Percentiles rank a stretch among this genome's conserved stretches.
Conservation (phyloP, 441 rosid species). For the Cnidoscolus chayamansa region DNA sequence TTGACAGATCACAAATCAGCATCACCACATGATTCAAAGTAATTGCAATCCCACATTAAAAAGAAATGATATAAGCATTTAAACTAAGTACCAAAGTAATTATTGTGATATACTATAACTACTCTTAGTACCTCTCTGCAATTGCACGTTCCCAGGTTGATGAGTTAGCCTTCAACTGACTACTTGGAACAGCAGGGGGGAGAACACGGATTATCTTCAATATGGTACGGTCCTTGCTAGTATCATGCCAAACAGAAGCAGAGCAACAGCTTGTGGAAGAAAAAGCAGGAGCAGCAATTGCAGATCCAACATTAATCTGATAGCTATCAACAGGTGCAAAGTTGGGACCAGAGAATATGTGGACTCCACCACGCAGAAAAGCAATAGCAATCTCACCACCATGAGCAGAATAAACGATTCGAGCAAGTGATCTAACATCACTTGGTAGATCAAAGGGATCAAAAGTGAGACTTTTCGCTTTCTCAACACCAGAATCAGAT, state of each 20-base stretch:
- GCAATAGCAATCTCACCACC: slow-evolving; percentile 99
- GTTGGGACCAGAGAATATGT: slow-evolving; percentile 95
- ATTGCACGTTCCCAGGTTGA: slow-evolving; percentile 95
- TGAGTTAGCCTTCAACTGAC: slow-evolving; percentile 71
- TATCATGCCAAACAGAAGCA: slow-evolving; percentile 97
- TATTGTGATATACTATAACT: neutral
- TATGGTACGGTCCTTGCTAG: slow-evolving; percentile 74
- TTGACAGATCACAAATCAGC: slow-evolving; percentile 21
- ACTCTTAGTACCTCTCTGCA: slow-evolving; percentile 78
- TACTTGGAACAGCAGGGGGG: slow-evolving; percentile 85
- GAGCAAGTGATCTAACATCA: slow-evolving; percentile 90
- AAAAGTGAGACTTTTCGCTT: slow-evolving; percentile 68
- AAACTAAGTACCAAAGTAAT: neutral
- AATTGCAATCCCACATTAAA: slow-evolving; percentile 7
- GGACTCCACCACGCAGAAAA: slow-evolving; percentile 94
- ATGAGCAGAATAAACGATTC: slow-evolving; percentile 97
- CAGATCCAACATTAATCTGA: slow-evolving; percentile 95
- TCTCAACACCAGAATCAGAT: slow-evolving; percentile 54
- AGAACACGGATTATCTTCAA: slow-evolving; percentile 93
- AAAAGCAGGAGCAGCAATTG: slow-evolving; percentile 97
- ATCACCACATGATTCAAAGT: slow-evolving; percentile 9
- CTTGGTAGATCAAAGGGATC: slow-evolving; percentile 99
- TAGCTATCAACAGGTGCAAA: slow-evolving; percentile 84
- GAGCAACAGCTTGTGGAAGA: slow-evolving; percentile 99
- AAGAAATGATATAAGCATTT: neutral